Percentiles rank a stretch among this genome's conserved stretches.
Conservation (phyloP, 148 eudicot species). For the Chenopodium suecicum region DNA sequence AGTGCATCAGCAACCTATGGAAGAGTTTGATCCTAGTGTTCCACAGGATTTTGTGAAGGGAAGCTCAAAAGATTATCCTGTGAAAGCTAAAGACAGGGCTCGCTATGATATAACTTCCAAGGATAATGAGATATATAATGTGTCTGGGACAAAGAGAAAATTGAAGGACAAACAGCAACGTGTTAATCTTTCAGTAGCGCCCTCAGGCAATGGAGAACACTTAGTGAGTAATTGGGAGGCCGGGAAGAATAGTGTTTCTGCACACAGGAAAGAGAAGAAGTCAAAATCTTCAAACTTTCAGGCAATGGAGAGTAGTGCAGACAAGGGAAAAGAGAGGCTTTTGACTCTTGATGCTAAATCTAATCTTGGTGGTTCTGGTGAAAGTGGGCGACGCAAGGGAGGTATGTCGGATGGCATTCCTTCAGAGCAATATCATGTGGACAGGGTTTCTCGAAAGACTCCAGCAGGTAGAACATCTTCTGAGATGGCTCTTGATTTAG, state of each 20-base stretch:
- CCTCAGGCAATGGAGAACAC: constrained; percentile 16
- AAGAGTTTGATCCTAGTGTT: constrained; percentile 19
- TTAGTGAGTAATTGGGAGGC: constrained; percentile 5
- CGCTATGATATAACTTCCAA: constrained; percentile 7
- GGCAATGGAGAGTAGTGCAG: constrained; percentile 22
- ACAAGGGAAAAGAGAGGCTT: constrained; percentile 19
- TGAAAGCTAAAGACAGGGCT: constrained; percentile 27
- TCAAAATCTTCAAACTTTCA: constrained; percentile 24
- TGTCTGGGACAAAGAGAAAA: constrained; percentile 41
- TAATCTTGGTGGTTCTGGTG: constrained; percentile 18
- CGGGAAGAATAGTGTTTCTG: constrained; percentile 17
- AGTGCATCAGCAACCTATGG: constrained; percentile 19
- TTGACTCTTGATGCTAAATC: constrained; percentile 13
- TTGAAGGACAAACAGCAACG: constrained; percentile 22
- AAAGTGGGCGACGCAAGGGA: constrained; percentile 14
- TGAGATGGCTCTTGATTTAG: constrained; percentile 31
- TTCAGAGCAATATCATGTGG: constrained; percentile 13
- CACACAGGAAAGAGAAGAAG: constrained; percentile 25
- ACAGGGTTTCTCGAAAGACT: constrained; percentile 24
- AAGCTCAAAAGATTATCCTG: constrained; percentile 2
- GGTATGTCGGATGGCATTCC: constrained; percentile 19
- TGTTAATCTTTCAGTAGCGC: not conserved
- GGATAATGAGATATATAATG: constrained; percentile 22
- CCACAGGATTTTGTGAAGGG: constrained; percentile 23
- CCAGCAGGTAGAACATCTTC: constrained; percentile 25